Evolutionary conservation across 306 rosid genomes (phyloP), one percentile per base, ranked within the genome.

Genomic region (Cucurbita maxima): DNA sequence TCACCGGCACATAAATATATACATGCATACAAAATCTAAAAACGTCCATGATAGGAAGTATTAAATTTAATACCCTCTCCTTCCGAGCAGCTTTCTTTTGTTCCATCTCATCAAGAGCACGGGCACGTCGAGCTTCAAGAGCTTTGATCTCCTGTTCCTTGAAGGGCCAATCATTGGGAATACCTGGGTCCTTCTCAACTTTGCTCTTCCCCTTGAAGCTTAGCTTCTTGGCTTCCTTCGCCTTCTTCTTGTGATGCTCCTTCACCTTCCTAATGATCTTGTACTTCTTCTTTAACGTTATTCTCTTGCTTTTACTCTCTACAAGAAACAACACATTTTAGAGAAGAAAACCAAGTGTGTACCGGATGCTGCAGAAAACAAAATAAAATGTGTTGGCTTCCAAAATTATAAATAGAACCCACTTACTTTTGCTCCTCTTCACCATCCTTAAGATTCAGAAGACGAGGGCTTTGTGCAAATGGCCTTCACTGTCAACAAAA

Each of bases 291-390:
- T 79, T 95, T 89, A 95, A 66, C 0, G 93, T 38, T 13, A 95
- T 77, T 79, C 99, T 85, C 88, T 95, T 95, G 51, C 99, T 95
- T 92, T 95, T 95, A 66, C 99, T 95, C 90, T 95, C 99, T 95
- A 82, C 76, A 70, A 59, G 43, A 47, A 58, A 78, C 48, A 3
- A 43, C 60, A 20, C n/a, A 55, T 10, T 4, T 30, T 14, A 48
- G 54, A 55, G 18, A 34, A 59, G 9, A 7, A 48, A 12, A 63
- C 4, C 34, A 62, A 3, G 38, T 10, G 13, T 18, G 66, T 8
- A 14, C 2, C 3, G 36, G 1, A 57, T n/a, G 14, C 43, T 5
- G 18, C 8, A 52, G n/a, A 61, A 68, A 34, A 7, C 14, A n/a
- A 8, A 34, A n/a, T 41, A 53, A 10, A 10, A 4, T 1, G 10